Conservation (phyloP, 257 asterid species). For the Penstemon newberryi region DNA sequence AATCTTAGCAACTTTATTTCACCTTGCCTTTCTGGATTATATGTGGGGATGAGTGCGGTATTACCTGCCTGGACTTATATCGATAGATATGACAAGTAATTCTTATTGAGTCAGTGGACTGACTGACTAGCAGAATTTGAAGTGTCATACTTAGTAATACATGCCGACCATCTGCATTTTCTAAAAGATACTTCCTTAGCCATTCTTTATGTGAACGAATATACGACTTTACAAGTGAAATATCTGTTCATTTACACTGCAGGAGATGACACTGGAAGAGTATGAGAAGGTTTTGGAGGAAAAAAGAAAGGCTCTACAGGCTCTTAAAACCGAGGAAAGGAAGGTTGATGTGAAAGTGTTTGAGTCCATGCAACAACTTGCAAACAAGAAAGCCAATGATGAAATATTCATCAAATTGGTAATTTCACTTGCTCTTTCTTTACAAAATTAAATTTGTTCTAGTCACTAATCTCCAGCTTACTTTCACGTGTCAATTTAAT, state of each 20-base stretch:
- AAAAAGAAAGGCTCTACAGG: slow-evolving; percentile 71
- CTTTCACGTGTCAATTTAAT: background rate
- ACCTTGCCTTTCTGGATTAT: background rate
- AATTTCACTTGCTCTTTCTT: background rate
- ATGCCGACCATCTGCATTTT: background rate
- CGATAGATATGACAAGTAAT: background rate
- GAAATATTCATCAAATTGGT: slow-evolving; percentile 86
- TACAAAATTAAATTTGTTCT: background rate
- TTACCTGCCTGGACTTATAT: background rate
- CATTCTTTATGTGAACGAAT: background rate
- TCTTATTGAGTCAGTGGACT: background rate
- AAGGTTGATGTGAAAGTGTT: slow-evolving; percentile 77
- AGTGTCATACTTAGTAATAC: background rate
- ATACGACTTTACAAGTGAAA: background rate
- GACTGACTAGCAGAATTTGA: background rate
- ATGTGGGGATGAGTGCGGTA: background rate
- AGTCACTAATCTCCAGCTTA: background rate
- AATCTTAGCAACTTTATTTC: background rate
- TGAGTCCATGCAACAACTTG: slow-evolving; percentile 76
- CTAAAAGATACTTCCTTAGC: background rate
- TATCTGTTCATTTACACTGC: slow-evolving; percentile 16
- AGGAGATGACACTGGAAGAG: slow-evolving; percentile 98
- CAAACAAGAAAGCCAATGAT: slow-evolving; percentile 68
- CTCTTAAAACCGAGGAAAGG: slow-evolving; percentile 76
- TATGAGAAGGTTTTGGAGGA: slow-evolving; percentile 82